Conservation (phyloP, 2,329 filamentous ascomycete species). For the Beauveria rudraprayagi region DNA sequence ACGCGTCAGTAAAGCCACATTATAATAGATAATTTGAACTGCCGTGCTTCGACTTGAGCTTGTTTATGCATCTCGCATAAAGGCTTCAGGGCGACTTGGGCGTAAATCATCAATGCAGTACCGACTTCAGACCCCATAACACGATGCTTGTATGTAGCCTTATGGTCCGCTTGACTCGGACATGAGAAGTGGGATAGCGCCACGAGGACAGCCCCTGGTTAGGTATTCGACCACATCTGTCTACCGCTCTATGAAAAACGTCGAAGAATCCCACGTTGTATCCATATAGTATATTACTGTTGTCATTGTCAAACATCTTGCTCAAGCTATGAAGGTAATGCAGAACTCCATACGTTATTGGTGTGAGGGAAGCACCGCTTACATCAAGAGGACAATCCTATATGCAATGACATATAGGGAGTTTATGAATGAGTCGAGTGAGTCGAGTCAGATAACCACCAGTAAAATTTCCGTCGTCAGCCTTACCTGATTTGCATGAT, state of each 20-base stretch:
- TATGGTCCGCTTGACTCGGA: neutral
- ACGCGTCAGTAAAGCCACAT: neutral
- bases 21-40: neutral
- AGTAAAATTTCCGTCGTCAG: too few relatives aligned
- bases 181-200: neutral
- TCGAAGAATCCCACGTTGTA: neutral
- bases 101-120: neutral
- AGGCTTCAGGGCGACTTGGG: neutral
- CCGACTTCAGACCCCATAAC: neutral
- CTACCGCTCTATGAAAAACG: neutral
- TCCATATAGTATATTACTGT: neutral
- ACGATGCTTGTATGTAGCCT: neutral
- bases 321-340: too few relatives aligned
- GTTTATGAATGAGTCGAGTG: too few relatives aligned
- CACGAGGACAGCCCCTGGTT: neutral
- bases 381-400: too few relatives aligned
- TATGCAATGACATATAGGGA: too few relatives aligned
- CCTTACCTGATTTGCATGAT: too few relatives aligned
- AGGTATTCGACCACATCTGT: neutral
- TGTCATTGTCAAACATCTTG: too few relatives aligned
- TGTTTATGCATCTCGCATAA: neutral
- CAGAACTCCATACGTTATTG: too few relatives aligned
- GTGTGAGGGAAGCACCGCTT: too few relatives aligned
- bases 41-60: neutral
- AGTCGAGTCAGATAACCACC: too few relatives aligned